These are phyloP conservation scores for Aphanomyces astaci DNA, from an alignment of 352 stramenopile genomes.

Conservation along the genomic window DNA sequence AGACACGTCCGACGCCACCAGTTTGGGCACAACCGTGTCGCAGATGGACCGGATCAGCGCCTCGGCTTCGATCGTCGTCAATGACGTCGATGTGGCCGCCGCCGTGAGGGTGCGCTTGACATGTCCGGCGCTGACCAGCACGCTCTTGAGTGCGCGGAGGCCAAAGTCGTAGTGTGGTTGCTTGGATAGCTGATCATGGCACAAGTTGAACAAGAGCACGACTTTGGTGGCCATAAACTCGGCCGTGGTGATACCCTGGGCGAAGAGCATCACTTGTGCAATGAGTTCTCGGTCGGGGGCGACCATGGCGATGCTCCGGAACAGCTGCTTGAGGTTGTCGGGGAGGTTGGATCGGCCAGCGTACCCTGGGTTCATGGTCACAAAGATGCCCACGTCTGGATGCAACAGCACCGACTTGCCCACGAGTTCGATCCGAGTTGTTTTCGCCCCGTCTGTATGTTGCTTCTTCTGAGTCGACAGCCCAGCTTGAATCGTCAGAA, in stretches of 20 bases:
- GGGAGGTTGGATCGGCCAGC: slow-evolving; percentile 95
- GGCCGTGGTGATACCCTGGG: slow-evolving; percentile 98
- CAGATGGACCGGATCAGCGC: slow-evolving; percentile 97
- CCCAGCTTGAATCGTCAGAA: slow-evolving; percentile 98
- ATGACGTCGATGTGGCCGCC: neutral
- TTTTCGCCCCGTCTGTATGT: slow-evolving; percentile 26
- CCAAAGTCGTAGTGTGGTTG: slow-evolving; percentile 99
- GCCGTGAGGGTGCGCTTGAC: slow-evolving; percentile 90
- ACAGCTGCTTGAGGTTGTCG: slow-evolving; percentile 99
- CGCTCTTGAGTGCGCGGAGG: slow-evolving; percentile 97
- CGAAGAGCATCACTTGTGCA: slow-evolving; percentile 99
- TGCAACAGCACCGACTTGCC: slow-evolving; percentile 93
- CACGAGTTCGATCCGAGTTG: slow-evolving; percentile 89
- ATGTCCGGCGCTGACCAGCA: slow-evolving; percentile 97
- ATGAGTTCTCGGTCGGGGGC: slow-evolving; percentile 98
- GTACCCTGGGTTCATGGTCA: slow-evolving; percentile 99
- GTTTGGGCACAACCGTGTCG: slow-evolving; percentile 98
- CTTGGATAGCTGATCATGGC: slow-evolving; percentile 95
- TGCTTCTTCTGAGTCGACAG: slow-evolving; percentile 64
- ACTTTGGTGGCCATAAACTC: slow-evolving; percentile 95
- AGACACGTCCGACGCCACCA: slow-evolving; percentile 95
- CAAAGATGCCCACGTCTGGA: slow-evolving; percentile 99
- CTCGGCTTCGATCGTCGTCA: slow-evolving; percentile 27
- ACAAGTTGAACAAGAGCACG: slow-evolving; percentile 98
- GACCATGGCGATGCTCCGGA: slow-evolving; percentile 99